Conservation (phyloP, 2,329 filamentous ascomycete genomes). For the Drechslerella coelobrocha region DNA sequence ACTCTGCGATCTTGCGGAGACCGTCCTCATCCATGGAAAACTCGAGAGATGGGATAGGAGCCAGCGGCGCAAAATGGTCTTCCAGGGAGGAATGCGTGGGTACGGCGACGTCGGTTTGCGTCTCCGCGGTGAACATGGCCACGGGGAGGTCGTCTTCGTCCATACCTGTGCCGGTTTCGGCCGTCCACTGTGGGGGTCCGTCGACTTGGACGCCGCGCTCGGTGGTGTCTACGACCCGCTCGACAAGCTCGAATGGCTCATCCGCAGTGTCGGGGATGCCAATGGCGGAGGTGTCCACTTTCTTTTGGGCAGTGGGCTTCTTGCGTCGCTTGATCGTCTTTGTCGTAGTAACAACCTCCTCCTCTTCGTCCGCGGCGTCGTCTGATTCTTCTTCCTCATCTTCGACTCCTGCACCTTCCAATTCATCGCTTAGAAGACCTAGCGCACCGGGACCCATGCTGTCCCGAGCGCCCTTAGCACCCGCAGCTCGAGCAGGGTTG, state of each 20-base stretch:
- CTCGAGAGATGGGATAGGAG: conserved; percentile 30
- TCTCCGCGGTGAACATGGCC: conserved; percentile 36
- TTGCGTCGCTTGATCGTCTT: conserved; percentile 49
- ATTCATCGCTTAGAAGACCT: conserved; percentile 34
- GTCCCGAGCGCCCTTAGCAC: conserved; percentile 7
- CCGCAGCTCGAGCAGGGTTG: conserved; percentile 7
- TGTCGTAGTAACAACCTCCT: conserved; percentile 42
- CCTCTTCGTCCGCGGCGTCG: conserved; percentile 35
- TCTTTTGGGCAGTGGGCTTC: conserved; percentile 27
- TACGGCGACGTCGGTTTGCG: conserved; percentile 31
- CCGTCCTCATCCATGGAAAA: conserved; percentile 47
- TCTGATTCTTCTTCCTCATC: conserved; percentile 29
- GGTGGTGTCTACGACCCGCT: conserved; percentile 30
- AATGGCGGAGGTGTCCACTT: not conserved
- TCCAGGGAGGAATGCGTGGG: conserved; percentile 18
- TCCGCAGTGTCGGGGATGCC: conserved; percentile 20
- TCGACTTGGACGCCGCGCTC: conserved; percentile 41
- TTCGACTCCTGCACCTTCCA: conserved; percentile 19
- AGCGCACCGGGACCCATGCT: conserved; percentile 26
- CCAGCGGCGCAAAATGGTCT: conserved; percentile 29
- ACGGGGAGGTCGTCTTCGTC: conserved; percentile 33
- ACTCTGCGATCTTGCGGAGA: conserved; percentile 33
- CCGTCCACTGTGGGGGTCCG: conserved; percentile 8
- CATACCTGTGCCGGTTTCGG: conserved; percentile 32
- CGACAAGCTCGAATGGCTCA: conserved; percentile 42